Base-by-base conservation (phyloP, 768 basidiomycete genomes). In the Leccinum obscurum region DNA sequence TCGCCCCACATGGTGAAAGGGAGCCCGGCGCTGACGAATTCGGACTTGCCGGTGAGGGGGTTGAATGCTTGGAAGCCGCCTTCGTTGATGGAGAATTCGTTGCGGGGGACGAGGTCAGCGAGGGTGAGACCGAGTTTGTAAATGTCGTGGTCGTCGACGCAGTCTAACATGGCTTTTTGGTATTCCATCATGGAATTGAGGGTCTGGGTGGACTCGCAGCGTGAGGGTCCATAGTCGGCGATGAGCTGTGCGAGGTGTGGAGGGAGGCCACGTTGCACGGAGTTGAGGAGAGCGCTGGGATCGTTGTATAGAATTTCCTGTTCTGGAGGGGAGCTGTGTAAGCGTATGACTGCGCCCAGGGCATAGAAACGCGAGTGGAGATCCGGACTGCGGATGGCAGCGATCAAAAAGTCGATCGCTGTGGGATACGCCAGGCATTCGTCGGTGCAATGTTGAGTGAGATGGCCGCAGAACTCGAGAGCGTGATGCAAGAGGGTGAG, bases 1-100 rank as follows among this genome's bases (percentile, higher is more conserved):
- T 89, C 86, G 7, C 74, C 65, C 81, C 82, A 90, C 72, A 77
- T 77, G 28, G 61, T 79, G 73, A 89, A 89, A 1, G 86, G 86
- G 14, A 89, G 73, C 1, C 85, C 86, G 14, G 80, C 44, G 56
- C 80, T 78, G 26, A 76, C 68, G 3, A 68, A 66, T 60, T 82
- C 80, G n/a, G 69, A 49, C 41, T 62, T 68, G 1, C 84, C 82
- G 0, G 81, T 81, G 4, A 57, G 65, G 5, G 76, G 75, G 54
- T 85, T 74, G 56, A 80, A 68, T 1, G 72, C 64, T 64, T 83
- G 77, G 70, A 83, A 88, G 26, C 68, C 72, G 1, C 87, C 87
- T n/a, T 88, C 81, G 6, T 76, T 69, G 57, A 88, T 77, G 4
- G 85, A 81, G 66, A 85, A 87, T 64, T 89, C 87, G 8, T 85